Conservation (phyloP, 2,329 filamentous ascomycete genomes). For the Botryosphaeria agaves region DNA sequence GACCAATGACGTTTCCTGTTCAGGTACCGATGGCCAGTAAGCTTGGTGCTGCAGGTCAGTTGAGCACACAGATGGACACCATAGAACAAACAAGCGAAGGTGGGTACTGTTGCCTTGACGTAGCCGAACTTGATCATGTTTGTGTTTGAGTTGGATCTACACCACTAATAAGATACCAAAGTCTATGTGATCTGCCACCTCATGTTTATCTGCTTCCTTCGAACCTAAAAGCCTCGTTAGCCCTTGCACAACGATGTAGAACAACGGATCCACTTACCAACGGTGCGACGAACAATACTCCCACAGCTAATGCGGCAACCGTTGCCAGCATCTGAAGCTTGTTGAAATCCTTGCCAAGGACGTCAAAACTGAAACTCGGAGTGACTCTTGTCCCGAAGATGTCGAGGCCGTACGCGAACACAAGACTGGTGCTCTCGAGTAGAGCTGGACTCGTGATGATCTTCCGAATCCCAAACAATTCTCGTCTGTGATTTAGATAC, state of each 20-base stretch:
- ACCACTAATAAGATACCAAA: too few species aligned
- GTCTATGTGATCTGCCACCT: slow-evolving; percentile 35
- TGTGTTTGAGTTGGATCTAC: too few species aligned
- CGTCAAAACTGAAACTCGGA: slow-evolving; percentile 83
- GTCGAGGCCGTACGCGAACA: slow-evolving; percentile 79
- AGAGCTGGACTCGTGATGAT: slow-evolving; percentile 62
- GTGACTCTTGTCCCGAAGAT: slow-evolving; percentile 72
- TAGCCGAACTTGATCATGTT: too few species aligned
- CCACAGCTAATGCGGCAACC: slow-evolving; percentile 59
- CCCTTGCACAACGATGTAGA: slow-evolving; percentile 1
- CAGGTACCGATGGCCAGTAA: too few species aligned
- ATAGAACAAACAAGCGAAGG: too few species aligned
- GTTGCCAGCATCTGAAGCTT: slow-evolving; percentile 74
- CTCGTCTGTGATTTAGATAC: slow-evolving; percentile 64
- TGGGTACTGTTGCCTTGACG: too few species aligned
- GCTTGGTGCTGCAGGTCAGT: too few species aligned
- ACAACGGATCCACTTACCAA: slow-evolving; percentile 45
- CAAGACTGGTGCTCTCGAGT: slow-evolving; percentile 79
- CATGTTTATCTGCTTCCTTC: slow-evolving; percentile 49
- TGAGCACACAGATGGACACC: too few species aligned
- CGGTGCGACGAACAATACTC: slow-evolving; percentile 63
- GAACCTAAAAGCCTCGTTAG: slow-evolving; percentile 21
- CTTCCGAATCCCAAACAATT: slow-evolving; percentile 56
- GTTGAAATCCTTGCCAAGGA: slow-evolving; percentile 85
- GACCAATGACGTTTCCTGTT: too few species aligned